Percentiles rank a stretch among this genome's conserved stretches.
These are phyloP conservation scores for Citrullus mucosospermus DNA, from an alignment of 306 rosid genomes.

Conservation along the genomic window DNA sequence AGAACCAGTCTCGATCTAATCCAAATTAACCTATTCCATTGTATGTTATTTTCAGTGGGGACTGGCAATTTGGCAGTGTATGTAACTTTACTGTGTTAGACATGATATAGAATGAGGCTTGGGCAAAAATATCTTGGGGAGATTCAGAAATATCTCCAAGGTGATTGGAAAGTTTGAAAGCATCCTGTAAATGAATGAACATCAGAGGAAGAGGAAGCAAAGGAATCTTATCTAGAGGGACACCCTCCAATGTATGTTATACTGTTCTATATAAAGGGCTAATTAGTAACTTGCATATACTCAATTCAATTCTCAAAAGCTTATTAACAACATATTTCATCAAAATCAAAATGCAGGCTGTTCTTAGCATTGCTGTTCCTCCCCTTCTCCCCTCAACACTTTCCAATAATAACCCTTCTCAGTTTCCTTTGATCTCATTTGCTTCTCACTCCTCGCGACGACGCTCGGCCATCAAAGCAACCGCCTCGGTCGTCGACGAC, in stretches of 20 bases:
- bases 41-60: neutral
- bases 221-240: neutral
- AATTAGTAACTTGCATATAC: neutral
- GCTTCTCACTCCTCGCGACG: slow-evolving; percentile 20
- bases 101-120: too few species aligned
- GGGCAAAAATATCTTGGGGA: neutral
- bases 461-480: slow-evolving; percentile 22
- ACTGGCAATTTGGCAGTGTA: neutral
- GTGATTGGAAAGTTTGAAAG: neutral
- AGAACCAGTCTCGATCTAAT: neutral
- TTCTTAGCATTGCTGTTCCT: slow-evolving; percentile 24
- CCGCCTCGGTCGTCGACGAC: slow-evolving; percentile 10
- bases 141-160: slow-evolving; percentile 2
- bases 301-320: neutral
- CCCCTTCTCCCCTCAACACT: slow-evolving; percentile 32
- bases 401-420: slow-evolving; percentile 15
- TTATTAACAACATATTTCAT: neutral
- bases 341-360: slow-evolving; percentile 35
- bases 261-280: neutral
- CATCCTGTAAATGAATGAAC: neutral
- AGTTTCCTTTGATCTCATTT: slow-evolving; percentile 9
- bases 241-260: neutral
- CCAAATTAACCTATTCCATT: neutral
- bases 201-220: neutral
- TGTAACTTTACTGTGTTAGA: neutral